Evolutionary conservation across 78 protist species (phyloP), one percentile per base, ranked within the genome.

Genomic region (Dictyostelium discoideum): DNA sequence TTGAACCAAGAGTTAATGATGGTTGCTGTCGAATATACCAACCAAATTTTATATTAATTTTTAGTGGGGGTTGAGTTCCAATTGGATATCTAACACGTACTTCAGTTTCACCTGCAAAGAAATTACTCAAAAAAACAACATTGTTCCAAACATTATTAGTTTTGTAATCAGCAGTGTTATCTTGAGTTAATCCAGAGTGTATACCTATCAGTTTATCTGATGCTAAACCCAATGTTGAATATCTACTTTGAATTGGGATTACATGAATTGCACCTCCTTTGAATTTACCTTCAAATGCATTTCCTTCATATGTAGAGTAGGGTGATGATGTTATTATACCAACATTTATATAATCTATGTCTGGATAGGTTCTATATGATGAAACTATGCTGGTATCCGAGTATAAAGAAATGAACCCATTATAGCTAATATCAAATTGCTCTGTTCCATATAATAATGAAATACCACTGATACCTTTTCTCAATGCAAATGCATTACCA

Each of bases 31-130:
- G 16, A 32, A 73, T 73, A 9, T 26, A 73, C 79, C 79, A 73
- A 13, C 79, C 79, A 32, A 5, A 10, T 26, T 26, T 26, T 0
- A 73, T 11, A 32, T 32, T 73, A 32, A 73, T 32, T 73, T 11
- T 32, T 4, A 73, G 20, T 73, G 79, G 79, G 3, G 79, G 79
- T 32, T 73, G 79, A 14, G 44, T 7, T 11, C 11, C 3, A n/a
- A 32, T 8, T 32, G 79, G 40, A 73, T 73, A 73, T 32, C n/a
- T 32, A 5, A 73, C 14, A 26, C 79, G 29, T 26, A 73, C 37
- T 73, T 73, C 79, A 73, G 79, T 26, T 73, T 73, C 79, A 73
- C 79, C 79, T 0, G 79, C 79, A 73, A 73, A 73, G 79, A 73
- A 73, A 73, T 73, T 8, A 32, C 32, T 73, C 16, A 32, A 32